phyloP scores from a whole-genome alignment of 495 filamentous ascomycete species.

The Staphylotrichum longicolle region DNA sequence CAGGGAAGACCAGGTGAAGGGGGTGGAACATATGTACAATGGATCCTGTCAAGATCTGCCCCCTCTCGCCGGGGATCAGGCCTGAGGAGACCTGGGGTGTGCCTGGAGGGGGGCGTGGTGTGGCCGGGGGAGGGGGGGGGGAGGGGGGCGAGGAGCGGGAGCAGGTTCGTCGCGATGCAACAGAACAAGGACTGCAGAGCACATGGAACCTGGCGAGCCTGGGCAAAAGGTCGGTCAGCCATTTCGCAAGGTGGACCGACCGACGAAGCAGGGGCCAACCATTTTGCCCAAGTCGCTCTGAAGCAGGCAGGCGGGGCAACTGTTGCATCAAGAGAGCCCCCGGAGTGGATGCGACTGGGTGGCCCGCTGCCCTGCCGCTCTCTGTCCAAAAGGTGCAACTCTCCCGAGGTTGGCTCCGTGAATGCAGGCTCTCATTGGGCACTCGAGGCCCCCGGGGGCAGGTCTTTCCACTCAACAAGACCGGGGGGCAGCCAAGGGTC shows the following conservation, averaged over 20 bases:
- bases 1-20: conserved; percentile 9
- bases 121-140: conserved; percentile 3
- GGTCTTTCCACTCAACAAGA: conserved; percentile 17
- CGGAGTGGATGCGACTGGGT: conserved; percentile 15
- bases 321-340: conserved; percentile 17
- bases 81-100: background rate
- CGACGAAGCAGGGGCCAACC: conserved; percentile 6
- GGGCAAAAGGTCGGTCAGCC: background rate
- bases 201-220: background rate
- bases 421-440: conserved; percentile 23
- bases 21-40: conserved; percentile 24
- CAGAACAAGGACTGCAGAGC: background rate
- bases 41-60: conserved; percentile 17
- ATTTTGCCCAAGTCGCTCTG: conserved; percentile 1
- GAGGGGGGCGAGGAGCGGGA: background rate
- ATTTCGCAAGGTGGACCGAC: conserved; percentile 20
- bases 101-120: conserved; percentile 5
- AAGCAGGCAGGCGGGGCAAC: conserved; percentile 16
- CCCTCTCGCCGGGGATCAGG: background rate
- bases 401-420: conserved; percentile 27
- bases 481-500: conserved; percentile 20
- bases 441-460: background rate
- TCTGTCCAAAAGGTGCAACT: conserved; percentile 25
- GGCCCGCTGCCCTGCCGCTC: conserved; percentile 17
- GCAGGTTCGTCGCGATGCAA: conserved; percentile 5